Conservation (phyloP, 2,329 filamentous ascomycete genomes). For the Pseudogymnoascus sp. region DNA sequence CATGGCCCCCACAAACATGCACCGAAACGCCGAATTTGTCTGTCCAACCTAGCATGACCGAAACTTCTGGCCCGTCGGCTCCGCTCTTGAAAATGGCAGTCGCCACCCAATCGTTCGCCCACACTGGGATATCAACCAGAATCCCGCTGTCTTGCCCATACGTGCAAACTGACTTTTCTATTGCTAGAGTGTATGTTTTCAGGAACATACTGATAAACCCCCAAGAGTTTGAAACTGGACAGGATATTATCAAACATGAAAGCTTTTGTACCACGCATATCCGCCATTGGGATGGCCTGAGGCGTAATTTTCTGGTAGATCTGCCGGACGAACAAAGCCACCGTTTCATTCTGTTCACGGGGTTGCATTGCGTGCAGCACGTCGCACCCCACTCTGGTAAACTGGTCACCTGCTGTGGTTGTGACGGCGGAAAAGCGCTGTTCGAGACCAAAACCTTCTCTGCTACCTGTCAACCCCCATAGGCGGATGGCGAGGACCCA, state of each 20-base stretch:
- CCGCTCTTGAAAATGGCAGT: not conserved
- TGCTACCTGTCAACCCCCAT: not conserved
- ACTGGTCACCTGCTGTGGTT: not conserved
- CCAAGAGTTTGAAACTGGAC: not conserved
- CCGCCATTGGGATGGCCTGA: not conserved
- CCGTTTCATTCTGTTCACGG: not conserved
- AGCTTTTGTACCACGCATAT: not conserved
- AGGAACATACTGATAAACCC: not conserved
- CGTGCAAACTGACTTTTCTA: not conserved
- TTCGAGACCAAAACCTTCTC: not conserved
- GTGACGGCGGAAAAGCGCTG: not conserved
- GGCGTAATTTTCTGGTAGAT: no score
- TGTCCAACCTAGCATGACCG: not conserved
- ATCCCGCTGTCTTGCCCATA: not conserved
- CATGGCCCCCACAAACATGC: not conserved
- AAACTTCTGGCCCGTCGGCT: not conserved
- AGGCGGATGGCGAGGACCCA: not conserved
- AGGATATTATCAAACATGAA: not conserved
- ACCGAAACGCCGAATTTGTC: not conserved
- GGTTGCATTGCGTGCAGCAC: not conserved
- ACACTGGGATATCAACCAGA: not conserved
- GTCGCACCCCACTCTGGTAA: not conserved
- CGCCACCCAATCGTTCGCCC: not conserved
- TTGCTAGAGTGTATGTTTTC: no score
- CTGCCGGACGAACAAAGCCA: not conserved